Conservation (phyloP, 495 filamentous ascomycete species). For the Trichoderma reesei region DNA sequence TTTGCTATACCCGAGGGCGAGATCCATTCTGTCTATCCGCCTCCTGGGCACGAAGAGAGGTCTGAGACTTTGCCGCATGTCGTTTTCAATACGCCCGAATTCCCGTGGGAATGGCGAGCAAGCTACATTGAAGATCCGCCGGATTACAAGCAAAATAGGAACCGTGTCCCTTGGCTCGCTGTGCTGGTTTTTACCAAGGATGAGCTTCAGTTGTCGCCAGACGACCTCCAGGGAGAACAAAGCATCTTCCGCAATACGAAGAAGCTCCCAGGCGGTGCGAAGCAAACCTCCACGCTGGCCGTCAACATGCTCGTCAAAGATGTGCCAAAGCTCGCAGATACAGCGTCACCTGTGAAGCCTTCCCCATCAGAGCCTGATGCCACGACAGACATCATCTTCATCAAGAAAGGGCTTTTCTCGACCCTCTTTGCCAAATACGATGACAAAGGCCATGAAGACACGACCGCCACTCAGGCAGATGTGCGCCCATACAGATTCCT, state of each 20-base stretch:
- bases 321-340: no score
- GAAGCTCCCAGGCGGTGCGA: neutral
- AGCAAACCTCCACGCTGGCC: neutral
- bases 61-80: slow-evolving; percentile 33
- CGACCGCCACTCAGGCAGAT: slow-evolving; percentile 14
- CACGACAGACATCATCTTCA: no score
- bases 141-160: slow-evolving; percentile 13
- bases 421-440: neutral
- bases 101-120: slow-evolving; percentile 37
- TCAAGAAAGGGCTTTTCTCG: neutral
- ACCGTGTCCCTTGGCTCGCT: slow-evolving; percentile 28
- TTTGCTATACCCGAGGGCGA: slow-evolving; percentile 36
- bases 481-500: slow-evolving; percentile 26
- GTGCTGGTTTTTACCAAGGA: slow-evolving; percentile 19
- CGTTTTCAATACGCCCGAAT: slow-evolving; percentile 36
- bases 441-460: neutral
- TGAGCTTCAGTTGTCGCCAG: slow-evolving; percentile 20
- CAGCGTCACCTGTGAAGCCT: no score
- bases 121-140: slow-evolving; percentile 15
- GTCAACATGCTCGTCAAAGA: no score
- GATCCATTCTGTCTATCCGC: slow-evolving; percentile 17
- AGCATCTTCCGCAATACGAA: slow-evolving; percentile 14
- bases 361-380: no score
- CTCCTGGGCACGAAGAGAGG: slow-evolving; percentile 15
- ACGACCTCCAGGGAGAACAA: slow-evolving; percentile 27